Evolutionary conservation across 179 eudicot species (phyloP).

Genomic region (Beta macrorhiza): DNA sequence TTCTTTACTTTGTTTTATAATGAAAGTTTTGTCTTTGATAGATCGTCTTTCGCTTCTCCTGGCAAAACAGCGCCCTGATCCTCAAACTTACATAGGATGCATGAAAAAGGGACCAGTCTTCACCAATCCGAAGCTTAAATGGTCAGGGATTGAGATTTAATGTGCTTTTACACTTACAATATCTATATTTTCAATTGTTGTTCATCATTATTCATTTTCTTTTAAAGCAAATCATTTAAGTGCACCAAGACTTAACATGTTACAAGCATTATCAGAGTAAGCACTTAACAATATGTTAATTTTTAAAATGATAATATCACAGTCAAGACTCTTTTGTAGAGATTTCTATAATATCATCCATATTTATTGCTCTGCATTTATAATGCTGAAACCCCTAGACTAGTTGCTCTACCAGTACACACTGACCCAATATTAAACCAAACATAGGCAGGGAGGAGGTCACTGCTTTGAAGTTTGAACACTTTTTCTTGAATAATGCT

Average conservation of each 20-base stretch:
- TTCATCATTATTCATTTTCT: neutral
- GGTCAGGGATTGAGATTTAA: slow-evolving; percentile 44
- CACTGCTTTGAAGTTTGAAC: too few species aligned
- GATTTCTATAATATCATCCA: too few species aligned
- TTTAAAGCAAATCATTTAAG: neutral
- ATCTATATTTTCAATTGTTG: neutral
- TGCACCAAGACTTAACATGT: neutral
- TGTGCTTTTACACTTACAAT: slow-evolving; percentile 2
- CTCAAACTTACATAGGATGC: slow-evolving; percentile 95
- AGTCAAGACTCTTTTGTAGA: neutral
- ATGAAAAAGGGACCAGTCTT: slow-evolving; percentile 97
- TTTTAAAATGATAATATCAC: too few species aligned
- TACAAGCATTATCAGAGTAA: neutral
- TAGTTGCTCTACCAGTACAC: too few species aligned
- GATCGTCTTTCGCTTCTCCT: slow-evolving; percentile 90
- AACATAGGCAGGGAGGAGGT: too few species aligned
- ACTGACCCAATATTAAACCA: too few species aligned
- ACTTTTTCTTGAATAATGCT: too few species aligned
- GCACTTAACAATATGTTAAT: neutral
- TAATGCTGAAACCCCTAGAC: too few species aligned
- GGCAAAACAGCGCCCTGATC: slow-evolving; percentile 83
- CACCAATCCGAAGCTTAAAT: slow-evolving; percentile 82
- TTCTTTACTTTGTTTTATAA: slow-evolving; percentile 9
- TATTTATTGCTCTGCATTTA: too few species aligned
- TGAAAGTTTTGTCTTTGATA: slow-evolving; percentile 33